A percentile compares a stretch with the other conserved stretches of the same genome.
These are phyloP conservation scores for Spathaspora girioi DNA, from an alignment of 805 yeast genomes.

Conservation along the genomic window DNA sequence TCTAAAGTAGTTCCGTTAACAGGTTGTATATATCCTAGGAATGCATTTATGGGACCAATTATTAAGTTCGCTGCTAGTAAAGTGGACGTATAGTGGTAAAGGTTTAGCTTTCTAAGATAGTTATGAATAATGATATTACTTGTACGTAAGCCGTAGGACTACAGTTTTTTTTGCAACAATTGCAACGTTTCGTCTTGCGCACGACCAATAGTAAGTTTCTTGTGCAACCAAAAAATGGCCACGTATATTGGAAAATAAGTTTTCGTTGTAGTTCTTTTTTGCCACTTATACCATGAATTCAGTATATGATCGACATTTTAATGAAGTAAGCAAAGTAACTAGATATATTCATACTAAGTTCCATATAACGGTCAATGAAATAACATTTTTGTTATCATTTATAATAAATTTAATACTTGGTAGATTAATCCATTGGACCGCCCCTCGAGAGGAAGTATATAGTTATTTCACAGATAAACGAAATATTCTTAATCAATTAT, in stretches of 20 bases:
- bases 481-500: constrained; percentile 64
- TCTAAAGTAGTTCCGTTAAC: constrained; percentile 30
- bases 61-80: constrained; percentile 13
- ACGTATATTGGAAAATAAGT: not conserved
- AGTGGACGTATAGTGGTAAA: constrained; percentile 13
- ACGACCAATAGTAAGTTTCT: too few relatives aligned
- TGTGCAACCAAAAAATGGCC: not conserved
- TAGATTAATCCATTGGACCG: constrained; percentile 42
- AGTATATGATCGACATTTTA: constrained; percentile 9
- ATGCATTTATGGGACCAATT: constrained; percentile 11
- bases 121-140: too few relatives aligned
- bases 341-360: constrained; percentile 2
- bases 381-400: constrained; percentile 29
- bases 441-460: constrained; percentile 45
- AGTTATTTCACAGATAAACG: constrained; percentile 57
- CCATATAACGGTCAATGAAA: constrained; percentile 19
- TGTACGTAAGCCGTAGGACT: too few relatives aligned
- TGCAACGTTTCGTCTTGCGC: too few relatives aligned
- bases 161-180: too few relatives aligned
- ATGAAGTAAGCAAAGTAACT: not conserved
- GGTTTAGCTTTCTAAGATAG: too few relatives aligned
- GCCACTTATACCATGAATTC: not conserved
- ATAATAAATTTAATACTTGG: constrained; percentile 46
- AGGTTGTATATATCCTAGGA: constrained; percentile 34
- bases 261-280: not conserved